Percentiles rank a stretch among this genome's conserved stretches.
Conservation (phyloP, 2,329 filamentous ascomycete species). For the Thelonectria rubi region DNA sequence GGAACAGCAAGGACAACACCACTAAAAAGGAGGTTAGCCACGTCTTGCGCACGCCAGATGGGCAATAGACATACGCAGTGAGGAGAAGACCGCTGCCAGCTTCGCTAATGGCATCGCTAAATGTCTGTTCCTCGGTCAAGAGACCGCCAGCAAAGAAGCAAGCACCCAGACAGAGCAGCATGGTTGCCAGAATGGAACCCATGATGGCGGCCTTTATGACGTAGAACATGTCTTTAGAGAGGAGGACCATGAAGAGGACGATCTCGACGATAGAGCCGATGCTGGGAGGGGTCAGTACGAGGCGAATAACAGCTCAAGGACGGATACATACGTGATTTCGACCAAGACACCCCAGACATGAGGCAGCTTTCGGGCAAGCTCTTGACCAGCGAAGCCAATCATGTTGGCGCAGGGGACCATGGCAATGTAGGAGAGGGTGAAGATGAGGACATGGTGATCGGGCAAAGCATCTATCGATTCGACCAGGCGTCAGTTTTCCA, state of each 20-base stretch:
- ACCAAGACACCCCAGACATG: conserved; percentile 73
- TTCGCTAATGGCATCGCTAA: conserved; percentile 80
- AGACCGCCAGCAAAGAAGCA: conserved; percentile 84
- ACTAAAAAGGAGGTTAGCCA: conserved; percentile 40
- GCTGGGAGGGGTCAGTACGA: conserved; percentile 39
- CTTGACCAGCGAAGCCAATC: conserved; percentile 63
- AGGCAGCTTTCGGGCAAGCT: conserved; percentile 81
- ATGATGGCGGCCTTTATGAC: conserved; percentile 86
- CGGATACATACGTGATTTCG: conserved; percentile 61
- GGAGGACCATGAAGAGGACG: conserved; percentile 81
- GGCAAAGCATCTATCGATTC: conserved; percentile 45
- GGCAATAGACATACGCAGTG: conserved; percentile 70
- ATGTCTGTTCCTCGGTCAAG: conserved; percentile 71
- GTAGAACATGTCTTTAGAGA: conserved; percentile 64
- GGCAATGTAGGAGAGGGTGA: conserved; percentile 59
- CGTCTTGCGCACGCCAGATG: neutral
- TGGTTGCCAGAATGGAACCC: conserved; percentile 83
- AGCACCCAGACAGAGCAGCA: conserved; percentile 79
- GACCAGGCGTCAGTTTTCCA: conserved; percentile 13
- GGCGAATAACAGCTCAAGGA: neutral
- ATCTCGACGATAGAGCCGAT: conserved; percentile 83
- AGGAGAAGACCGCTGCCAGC: conserved; percentile 80
- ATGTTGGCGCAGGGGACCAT: conserved; percentile 63
- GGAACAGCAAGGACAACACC: conserved; percentile 54
- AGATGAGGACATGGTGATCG: conserved; percentile 54